Percentiles rank a stretch among this genome's conserved stretches.
These are phyloP conservation scores for Clarireedia sp. DNA, from an alignment of 2,329 filamentous ascomycete species.

Conservation along the genomic window DNA sequence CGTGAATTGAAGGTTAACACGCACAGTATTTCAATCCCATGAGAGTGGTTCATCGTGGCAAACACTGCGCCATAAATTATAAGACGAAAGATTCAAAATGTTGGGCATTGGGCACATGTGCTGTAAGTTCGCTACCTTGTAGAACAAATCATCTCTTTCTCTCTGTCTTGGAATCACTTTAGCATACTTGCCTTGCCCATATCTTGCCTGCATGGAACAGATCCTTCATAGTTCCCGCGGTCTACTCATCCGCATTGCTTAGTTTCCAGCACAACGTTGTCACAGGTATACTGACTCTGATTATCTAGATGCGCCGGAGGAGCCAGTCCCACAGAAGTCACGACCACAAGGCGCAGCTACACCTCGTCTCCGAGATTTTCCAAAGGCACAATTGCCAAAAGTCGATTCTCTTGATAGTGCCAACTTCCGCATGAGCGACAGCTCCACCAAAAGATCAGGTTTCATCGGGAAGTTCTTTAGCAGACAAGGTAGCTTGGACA, in stretches of 20 bases:
- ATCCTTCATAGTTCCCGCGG: too few species aligned
- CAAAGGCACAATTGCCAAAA: neutral
- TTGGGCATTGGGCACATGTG: slow-evolving; percentile 3
- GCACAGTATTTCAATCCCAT: too few species aligned
- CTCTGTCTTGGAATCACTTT: neutral
- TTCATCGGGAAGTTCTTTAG: neutral
- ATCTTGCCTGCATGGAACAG: too few species aligned
- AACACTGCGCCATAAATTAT: neutral
- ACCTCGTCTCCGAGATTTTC: neutral
- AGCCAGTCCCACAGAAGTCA: neutral
- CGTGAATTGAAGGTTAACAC: too few species aligned
- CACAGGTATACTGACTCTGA: neutral
- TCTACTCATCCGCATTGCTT: too few species aligned
- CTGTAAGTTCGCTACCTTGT: neutral
- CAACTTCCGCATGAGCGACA: neutral
- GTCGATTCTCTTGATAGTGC: neutral
- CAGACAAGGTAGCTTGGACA: neutral
- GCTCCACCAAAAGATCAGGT: neutral
- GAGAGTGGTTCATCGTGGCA: neutral
- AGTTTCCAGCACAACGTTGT: neutral
- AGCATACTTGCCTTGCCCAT: too few species aligned
- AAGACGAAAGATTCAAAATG: neutral
- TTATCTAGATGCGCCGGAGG: neutral
- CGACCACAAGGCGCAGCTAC: neutral
- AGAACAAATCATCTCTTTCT: neutral